Conservation (phyloP, 768 basidiomycete species). For the Tulasnella sp. region DNA sequence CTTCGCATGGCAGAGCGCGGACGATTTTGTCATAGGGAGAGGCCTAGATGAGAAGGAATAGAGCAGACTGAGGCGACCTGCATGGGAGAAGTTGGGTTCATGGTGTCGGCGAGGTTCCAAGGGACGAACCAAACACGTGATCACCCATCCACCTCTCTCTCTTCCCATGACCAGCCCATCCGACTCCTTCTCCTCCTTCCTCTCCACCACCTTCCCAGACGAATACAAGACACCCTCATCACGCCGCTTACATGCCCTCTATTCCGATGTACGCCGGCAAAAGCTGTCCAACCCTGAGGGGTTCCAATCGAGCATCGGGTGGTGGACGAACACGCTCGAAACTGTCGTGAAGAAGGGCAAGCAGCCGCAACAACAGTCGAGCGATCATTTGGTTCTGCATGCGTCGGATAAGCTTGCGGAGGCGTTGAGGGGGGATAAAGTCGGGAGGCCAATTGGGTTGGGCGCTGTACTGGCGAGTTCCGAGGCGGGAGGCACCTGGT, state of each 20-base stretch:
- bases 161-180: too few relatives aligned
- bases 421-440: slow-evolving; percentile 63
- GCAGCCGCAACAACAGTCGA: slow-evolving; percentile 44
- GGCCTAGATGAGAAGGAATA: too few relatives aligned
- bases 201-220: slow-evolving; percentile 32
- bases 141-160: too few relatives aligned
- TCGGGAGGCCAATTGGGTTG: slow-evolving; percentile 74
- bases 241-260: slow-evolving; percentile 57
- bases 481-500: background rate
- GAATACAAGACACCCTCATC: slow-evolving; percentile 40
- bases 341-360: slow-evolving; percentile 61
- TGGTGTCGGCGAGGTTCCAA: too few relatives aligned
- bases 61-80: too few relatives aligned
- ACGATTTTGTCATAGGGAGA: too few relatives aligned
- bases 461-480: slow-evolving; percentile 72
- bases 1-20: too few relatives aligned
- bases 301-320: slow-evolving; percentile 77
- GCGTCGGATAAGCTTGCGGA: slow-evolving; percentile 62
- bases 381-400: slow-evolving; percentile 64
- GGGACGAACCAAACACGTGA: too few relatives aligned
- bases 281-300: slow-evolving; percentile 82
- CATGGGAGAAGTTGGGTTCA: too few relatives aligned
- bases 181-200: background rate
- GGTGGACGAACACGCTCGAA: slow-evolving; percentile 81
- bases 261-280: slow-evolving; percentile 85